phyloP scores from a whole-genome alignment of 2,329 filamentous ascomycete genomes.

The Colletotrichum sojae region DNA sequence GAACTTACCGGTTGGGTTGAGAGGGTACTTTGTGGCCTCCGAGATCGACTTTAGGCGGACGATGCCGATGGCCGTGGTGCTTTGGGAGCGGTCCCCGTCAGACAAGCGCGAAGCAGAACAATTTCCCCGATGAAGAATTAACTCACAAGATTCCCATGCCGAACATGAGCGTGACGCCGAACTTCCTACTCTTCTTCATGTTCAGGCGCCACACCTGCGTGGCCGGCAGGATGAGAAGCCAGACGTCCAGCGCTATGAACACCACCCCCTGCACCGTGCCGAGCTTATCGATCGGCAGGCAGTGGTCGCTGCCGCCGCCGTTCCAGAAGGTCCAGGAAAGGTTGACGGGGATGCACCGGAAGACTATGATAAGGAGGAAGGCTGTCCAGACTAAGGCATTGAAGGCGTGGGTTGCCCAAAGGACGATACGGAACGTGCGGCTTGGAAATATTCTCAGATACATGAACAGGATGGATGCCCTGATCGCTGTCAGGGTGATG shows the following conservation, averaged over 20 bases:
- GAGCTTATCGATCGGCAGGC: background rate
- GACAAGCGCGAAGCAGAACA: background rate
- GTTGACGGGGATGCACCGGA: slow-evolving; percentile 38
- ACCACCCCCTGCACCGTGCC: background rate
- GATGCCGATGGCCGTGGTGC: slow-evolving; percentile 3
- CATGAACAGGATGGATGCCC: slow-evolving; percentile 54
- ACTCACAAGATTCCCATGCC: slow-evolving; percentile 19
- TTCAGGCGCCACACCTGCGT: slow-evolving; percentile 7
- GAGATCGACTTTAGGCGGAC: background rate
- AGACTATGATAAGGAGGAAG: slow-evolving; percentile 51
- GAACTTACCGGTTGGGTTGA: slow-evolving; percentile 8
- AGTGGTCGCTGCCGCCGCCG: background rate
- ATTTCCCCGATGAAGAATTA: accelerated
- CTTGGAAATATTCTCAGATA: slow-evolving; percentile 55
- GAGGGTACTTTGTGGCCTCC: background rate
- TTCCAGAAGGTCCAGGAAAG: slow-evolving; percentile 1
- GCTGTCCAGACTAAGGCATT: slow-evolving; percentile 29
- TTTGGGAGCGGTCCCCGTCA: background rate
- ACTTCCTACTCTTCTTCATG: background rate
- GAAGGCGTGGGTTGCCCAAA: slow-evolving; percentile 42
- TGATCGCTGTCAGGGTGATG: slow-evolving; percentile 53
- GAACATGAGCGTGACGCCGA: background rate
- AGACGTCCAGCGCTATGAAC: background rate
- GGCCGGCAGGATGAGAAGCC: slow-evolving; percentile 5
- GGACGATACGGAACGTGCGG: slow-evolving; percentile 43